Evolutionary conservation across 768 basidiomycete species (phyloP), one percentile per base, ranked within the genome.

Genomic region (Trametes meyenii): DNA sequence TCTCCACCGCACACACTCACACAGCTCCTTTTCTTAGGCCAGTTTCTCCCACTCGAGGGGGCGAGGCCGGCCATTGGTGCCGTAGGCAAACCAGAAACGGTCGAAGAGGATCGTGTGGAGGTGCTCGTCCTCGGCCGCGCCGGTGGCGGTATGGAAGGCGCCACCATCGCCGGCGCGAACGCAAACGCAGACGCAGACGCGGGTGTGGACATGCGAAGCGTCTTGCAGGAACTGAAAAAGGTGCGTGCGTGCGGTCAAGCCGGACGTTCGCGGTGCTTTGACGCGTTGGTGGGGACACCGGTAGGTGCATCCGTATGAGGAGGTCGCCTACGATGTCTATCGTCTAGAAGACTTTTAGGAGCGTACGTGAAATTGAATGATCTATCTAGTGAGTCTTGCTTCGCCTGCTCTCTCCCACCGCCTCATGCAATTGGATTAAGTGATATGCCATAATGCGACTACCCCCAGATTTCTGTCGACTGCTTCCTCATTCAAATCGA

Each of bases 251-350:
- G 40, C 53, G 51, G 36, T 23, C 2, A 12, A 23, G 19, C 13
- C 33, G 50, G 35, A 17, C 33, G 33, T 35, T 48, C 36, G 42
- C 17, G 33, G 21, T 39, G 38, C 17, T 16, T 38, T 21, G n/a
- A 2, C 10, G 24, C 21, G 44, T 23, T 17, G 23, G 4, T 50
- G 48, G 44, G 16, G 44, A 19, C 11, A 38, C 11, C 14, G 29
- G 45, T 42, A 85, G 83, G 75, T 78, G 4, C 84, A 84, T 66
- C 83, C 83, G 8, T 84, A 85, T 61, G 83, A 85, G 70, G 80
- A 84, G 68, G 81, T 84, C 50, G 83, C 80, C 5, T 84, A 84
- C 62, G 82, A 85, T 62, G 81, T 85, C 2, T 82, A 84, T 69
- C 78, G 75, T 45, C 69, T 82, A 2, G 79, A 83, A 67, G 74